Conservation (phyloP, 2,329 filamentous ascomycete species). For the Seiridium cupressi region DNA sequence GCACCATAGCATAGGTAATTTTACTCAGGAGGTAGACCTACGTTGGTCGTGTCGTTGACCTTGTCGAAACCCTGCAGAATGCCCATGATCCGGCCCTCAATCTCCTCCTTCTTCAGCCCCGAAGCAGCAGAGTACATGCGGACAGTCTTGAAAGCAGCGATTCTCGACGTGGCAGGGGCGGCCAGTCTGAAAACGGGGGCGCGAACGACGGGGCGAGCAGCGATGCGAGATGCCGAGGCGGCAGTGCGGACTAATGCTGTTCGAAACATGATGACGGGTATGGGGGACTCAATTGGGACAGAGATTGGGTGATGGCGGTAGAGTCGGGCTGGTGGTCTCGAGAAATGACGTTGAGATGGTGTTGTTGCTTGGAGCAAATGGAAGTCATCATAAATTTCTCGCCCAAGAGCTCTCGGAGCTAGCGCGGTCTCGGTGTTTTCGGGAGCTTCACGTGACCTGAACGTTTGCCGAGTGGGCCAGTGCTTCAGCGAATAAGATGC, state of each 20-base stretch:
- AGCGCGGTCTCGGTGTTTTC: background rate
- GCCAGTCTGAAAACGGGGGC: constrained; percentile 49
- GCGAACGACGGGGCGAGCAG: constrained; percentile 58
- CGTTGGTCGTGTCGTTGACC: constrained; percentile 67
- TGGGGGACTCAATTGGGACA: constrained; percentile 10
- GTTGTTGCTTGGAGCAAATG: constrained; percentile 15
- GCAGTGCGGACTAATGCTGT: constrained; percentile 79
- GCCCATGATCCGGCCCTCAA: constrained; percentile 88
- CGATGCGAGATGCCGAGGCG: constrained; percentile 51
- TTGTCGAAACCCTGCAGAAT: constrained; percentile 97
- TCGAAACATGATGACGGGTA: constrained; percentile 74
- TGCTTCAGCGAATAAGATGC: background rate
- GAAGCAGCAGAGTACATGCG: constrained; percentile 85
- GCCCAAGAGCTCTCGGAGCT: constrained; percentile 13
- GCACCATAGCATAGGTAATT: background rate
- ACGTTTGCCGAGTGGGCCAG: background rate
- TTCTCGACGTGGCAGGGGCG: constrained; percentile 57
- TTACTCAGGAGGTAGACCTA: constrained; percentile 35
- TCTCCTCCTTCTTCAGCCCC: constrained; percentile 77
- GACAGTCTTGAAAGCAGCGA: constrained; percentile 65
- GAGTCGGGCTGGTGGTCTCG: constrained; percentile 8
- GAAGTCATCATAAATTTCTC: constrained; percentile 33
- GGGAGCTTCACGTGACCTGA: constrained; percentile 3
- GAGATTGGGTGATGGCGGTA: background rate
- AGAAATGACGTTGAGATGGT: constrained; percentile 3